Conservation (phyloP, 148 eudicot species). For the Rhododendron molle region DNA sequence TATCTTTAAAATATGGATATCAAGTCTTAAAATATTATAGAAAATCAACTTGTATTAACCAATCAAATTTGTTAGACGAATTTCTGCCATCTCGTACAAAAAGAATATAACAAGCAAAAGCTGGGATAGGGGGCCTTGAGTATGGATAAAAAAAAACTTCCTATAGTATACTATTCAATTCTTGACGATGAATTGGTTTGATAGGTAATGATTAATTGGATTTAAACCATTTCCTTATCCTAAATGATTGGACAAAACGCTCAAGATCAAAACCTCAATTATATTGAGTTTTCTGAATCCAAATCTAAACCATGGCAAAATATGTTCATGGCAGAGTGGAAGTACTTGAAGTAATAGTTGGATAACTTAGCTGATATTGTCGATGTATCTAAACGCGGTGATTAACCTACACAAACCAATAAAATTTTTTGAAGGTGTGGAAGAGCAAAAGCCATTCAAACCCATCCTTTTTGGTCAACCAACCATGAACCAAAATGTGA, state of each 20-base stretch:
- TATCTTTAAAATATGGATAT: not conserved
- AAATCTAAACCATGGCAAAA: not conserved
- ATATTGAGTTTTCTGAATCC: not conserved
- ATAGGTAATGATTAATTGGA: not conserved
- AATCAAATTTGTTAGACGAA: not conserved
- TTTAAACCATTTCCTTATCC: not conserved
- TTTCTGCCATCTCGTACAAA: not conserved
- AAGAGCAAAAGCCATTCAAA: slow-evolving; percentile 57
- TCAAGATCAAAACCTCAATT: not conserved
- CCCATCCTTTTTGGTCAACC: slow-evolving; percentile 36
- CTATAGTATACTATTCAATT: not conserved
- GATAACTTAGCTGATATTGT: not conserved
- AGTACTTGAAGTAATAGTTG: not conserved
- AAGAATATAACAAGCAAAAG: not conserved
- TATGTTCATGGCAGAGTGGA: not conserved
- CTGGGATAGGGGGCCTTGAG: not conserved
- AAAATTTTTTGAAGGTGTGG: slow-evolving; percentile 81
- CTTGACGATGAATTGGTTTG: too few relatives aligned
- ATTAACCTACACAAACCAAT: slow-evolving; percentile 90
- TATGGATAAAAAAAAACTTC: not conserved
- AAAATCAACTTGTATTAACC: not conserved
- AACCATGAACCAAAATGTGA: slow-evolving; percentile 49
- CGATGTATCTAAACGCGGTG: not conserved
- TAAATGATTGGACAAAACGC: not conserved
- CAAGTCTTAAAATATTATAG: not conserved